phyloP scores from a whole-genome alignment of 306 rosid genomes.

The Pueraria montana region DNA sequence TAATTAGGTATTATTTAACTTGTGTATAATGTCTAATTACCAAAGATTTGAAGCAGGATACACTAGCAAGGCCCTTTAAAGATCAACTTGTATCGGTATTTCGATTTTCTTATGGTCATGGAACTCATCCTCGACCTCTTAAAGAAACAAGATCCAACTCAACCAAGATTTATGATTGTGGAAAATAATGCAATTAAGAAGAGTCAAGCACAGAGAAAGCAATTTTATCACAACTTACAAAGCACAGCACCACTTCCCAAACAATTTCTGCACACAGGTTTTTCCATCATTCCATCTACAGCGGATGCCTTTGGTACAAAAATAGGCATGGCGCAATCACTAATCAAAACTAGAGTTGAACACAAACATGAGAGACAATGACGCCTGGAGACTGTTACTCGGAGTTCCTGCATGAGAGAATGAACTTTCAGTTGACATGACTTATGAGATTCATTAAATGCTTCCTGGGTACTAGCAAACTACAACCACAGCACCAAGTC shows the following conservation, averaged over 20 bases:
- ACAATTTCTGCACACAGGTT: constrained; percentile 84
- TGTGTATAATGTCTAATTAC: neutral
- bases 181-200: neutral
- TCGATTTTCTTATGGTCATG: neutral
- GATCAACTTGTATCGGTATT: neutral
- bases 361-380: constrained; percentile 77
- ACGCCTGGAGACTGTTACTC: constrained; percentile 69
- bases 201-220: neutral
- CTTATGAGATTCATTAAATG: no score
- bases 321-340: constrained; percentile 45
- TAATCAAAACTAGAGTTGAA: constrained; percentile 62
- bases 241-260: constrained; percentile 90
- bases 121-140: neutral
- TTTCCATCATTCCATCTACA: constrained; percentile 61
- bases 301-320: constrained; percentile 62
- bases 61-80: neutral
- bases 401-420: constrained; percentile 53
- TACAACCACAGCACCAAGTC: no score
- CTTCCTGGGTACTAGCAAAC: no score
- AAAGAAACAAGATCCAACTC: neutral
- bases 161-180: neutral
- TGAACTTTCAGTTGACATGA: neutral
- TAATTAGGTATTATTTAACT: constrained; percentile 10
- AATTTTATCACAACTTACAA: constrained; percentile 57
- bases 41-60: neutral